Evolutionary conservation across 2,329 filamentous ascomycete genomes (phyloP).

Genomic region (Apiospora marii): DNA sequence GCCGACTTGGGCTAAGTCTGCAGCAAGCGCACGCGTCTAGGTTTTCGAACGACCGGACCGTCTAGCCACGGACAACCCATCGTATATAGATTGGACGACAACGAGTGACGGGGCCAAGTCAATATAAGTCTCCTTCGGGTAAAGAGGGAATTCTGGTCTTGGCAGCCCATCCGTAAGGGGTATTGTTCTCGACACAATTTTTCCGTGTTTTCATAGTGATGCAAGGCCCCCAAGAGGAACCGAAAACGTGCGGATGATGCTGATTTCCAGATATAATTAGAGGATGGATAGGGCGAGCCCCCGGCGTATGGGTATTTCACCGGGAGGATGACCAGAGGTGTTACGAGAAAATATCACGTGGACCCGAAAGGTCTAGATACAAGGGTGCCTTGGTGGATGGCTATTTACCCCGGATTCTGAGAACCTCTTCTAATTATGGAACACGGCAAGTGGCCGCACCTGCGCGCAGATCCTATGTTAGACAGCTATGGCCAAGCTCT

Average conservation of each 20-base stretch:
- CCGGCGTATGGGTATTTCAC: not conserved
- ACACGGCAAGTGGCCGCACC: slow-evolving; percentile 15
- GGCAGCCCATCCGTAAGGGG: not conserved
- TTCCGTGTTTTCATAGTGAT: not conserved
- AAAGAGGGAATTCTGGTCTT: not conserved
- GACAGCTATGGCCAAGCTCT: not conserved
- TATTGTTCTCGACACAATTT: not conserved
- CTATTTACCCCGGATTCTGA: slow-evolving; percentile 11
- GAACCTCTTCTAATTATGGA: slow-evolving; percentile 19
- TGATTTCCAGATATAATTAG: not conserved
- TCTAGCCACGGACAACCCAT: not conserved
- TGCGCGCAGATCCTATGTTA: slow-evolving; percentile 6
- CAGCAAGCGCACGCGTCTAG: not conserved
- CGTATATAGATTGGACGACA: not conserved
- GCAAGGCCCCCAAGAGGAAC: not conserved
- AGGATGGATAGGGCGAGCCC: not conserved
- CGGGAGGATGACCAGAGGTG: not conserved
- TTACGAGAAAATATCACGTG: not conserved
- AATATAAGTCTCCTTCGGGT: not conserved
- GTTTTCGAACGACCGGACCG: not conserved
- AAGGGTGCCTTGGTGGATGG: slow-evolving; percentile 10
- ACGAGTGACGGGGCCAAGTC: not conserved
- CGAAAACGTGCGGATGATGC: not conserved
- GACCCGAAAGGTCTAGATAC: not conserved
- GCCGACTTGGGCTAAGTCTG: not conserved